phyloP scores from a whole-genome alignment of 1,139 yeast species.

The Meyerozyma guilliermondii region DNA sequence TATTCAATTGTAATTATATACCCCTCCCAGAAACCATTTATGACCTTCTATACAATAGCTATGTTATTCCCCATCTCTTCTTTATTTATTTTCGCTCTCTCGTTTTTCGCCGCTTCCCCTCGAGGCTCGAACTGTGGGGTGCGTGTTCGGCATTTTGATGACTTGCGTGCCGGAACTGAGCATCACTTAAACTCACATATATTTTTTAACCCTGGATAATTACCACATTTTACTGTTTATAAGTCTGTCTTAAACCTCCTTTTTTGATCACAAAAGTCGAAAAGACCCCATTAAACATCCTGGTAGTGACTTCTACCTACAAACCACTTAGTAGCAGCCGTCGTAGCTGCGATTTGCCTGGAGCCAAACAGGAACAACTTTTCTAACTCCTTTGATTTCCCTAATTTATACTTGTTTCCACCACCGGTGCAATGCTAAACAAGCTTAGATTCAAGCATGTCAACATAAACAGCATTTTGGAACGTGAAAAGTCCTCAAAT shows the following conservation, averaged over 20 bases:
- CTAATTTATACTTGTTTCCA: not conserved
- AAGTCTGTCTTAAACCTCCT: not conserved
- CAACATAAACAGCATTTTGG: not conserved
- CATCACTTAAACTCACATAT: not conserved
- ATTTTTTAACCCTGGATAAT: not conserved
- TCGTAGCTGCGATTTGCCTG: not conserved
- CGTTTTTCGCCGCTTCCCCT: not conserved
- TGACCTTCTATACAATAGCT: not conserved
- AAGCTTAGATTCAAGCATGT: conserved; percentile 1
- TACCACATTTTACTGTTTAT: not conserved
- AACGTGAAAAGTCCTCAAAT: not conserved
- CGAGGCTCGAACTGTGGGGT: conserved; percentile 1
- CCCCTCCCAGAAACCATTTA: not conserved
- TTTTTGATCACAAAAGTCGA: not conserved
- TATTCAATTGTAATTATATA: not conserved
- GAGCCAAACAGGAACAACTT: not conserved
- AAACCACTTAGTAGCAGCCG: not conserved
- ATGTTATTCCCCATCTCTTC: too few relatives aligned
- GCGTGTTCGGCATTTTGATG: conserved; percentile 3
- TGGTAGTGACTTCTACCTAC: not conserved
- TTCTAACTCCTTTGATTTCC: not conserved
- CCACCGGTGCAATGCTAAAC: not conserved
- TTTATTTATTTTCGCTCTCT: not conserved
- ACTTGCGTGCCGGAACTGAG: conserved; percentile 1
- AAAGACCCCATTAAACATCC: not conserved